phyloP scores from a whole-genome alignment of 83 land plant genomes.

The Diphasiastrum complanatum region DNA sequence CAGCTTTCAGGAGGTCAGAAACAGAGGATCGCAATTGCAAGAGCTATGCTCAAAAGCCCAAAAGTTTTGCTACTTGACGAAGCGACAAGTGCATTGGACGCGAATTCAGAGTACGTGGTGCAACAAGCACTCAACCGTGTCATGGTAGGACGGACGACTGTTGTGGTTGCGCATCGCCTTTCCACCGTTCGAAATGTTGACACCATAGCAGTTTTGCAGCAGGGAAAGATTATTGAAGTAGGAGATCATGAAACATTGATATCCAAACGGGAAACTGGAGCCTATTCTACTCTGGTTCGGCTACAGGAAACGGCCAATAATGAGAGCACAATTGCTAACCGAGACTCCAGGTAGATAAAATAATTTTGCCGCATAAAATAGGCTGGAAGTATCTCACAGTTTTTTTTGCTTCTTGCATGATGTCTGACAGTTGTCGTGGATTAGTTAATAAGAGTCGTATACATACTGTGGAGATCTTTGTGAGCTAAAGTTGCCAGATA shows the following conservation, averaged over 20 bases:
- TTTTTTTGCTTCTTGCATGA: too few relatives aligned
- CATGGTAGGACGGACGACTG: constrained; percentile 31
- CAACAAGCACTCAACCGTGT: constrained; percentile 26
- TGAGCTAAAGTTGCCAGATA: too few relatives aligned
- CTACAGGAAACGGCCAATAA: constrained; percentile 22
- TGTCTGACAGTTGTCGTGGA: too few relatives aligned
- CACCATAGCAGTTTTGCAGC: constrained; percentile 22
- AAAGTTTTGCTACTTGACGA: constrained; percentile 25
- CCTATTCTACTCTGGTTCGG: constrained; percentile 19
- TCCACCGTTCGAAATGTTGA: constrained; percentile 24
- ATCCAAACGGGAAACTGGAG: constrained; percentile 18
- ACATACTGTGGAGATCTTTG: too few relatives aligned
- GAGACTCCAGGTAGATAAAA: too few relatives aligned
- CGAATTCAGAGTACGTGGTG: constrained; percentile 22
- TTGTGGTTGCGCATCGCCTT: constrained; percentile 25
- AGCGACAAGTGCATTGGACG: constrained; percentile 31
- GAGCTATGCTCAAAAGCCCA: constrained; percentile 33
- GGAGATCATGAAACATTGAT: constrained; percentile 22
- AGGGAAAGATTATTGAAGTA: constrained; percentile 21
- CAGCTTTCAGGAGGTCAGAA: constrained; percentile 28
- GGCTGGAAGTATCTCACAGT: not conserved
- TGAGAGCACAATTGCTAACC: not conserved
- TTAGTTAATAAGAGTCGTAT: too few relatives aligned
- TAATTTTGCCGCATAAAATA: too few relatives aligned
- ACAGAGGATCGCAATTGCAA: constrained; percentile 26